Percentiles rank a stretch among this genome's conserved stretches.
phyloP scores from a whole-genome alignment of 192 early-diverging fungal species.

The Backusella mclennaniae region DNA sequence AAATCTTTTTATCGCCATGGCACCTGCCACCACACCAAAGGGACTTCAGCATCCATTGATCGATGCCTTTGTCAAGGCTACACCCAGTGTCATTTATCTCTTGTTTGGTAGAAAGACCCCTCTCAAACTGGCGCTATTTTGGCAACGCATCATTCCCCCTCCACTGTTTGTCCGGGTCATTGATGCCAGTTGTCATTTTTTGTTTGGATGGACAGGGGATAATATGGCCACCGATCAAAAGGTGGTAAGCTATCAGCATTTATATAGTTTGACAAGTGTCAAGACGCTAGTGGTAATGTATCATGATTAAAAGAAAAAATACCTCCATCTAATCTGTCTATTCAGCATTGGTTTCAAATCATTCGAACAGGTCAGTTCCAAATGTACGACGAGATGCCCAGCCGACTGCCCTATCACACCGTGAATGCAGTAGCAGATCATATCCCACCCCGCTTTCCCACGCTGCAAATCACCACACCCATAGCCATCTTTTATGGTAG shows the following conservation, averaged over 20 bases:
- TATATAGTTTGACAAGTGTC: slow-evolving; percentile 89
- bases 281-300: slow-evolving; percentile 79
- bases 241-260: slow-evolving; percentile 75
- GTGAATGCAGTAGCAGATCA: slow-evolving; percentile 51
- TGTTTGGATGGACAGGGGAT: slow-evolving; percentile 82
- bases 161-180: slow-evolving; percentile 72
- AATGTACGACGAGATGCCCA: slow-evolving; percentile 90
- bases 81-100: slow-evolving; percentile 84
- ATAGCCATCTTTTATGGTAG: slow-evolving; percentile 94
- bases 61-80: slow-evolving; percentile 79
- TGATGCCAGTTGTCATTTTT: slow-evolving; percentile 64
- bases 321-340: no score
- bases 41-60: slow-evolving; percentile 80
- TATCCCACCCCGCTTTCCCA: slow-evolving; percentile 68
- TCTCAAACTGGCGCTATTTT: slow-evolving; percentile 77
- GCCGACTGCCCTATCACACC: slow-evolving; percentile 48
- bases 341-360: slow-evolving; percentile 92
- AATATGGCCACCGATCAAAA: slow-evolving; percentile 75
- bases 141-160: slow-evolving; percentile 77
- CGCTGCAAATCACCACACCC: slow-evolving; percentile 76
- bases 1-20: slow-evolving; percentile 87
- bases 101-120: slow-evolving; percentile 85
- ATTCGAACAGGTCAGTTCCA: slow-evolving; percentile 83
- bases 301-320: background rate
- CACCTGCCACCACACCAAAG: slow-evolving; percentile 85